Evolutionary conservation across 805 yeast species (phyloP).

Genomic region (Nakazawaea siamensis): DNA sequence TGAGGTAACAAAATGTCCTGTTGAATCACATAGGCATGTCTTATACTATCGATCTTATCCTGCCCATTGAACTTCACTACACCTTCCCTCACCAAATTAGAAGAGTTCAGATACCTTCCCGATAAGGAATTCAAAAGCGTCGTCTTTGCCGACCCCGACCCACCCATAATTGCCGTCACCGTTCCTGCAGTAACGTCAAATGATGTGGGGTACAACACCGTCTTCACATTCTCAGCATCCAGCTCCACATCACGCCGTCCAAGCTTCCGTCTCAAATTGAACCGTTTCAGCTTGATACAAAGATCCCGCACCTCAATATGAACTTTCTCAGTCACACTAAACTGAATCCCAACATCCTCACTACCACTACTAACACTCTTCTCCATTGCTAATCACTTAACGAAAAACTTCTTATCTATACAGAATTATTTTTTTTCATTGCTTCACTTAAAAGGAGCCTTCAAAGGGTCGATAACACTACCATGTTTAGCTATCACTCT

Average conservation of each 20-base stretch:
- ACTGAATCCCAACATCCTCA: constrained; percentile 3
- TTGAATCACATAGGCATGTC: constrained; percentile 65
- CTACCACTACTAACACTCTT: background rate
- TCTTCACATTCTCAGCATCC: constrained; percentile 21
- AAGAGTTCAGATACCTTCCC: constrained; percentile 28
- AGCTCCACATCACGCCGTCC: background rate
- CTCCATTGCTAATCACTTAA: background rate
- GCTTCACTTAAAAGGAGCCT: constrained; percentile 63
- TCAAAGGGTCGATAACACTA: constrained; percentile 82
- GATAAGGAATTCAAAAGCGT: constrained; percentile 65
- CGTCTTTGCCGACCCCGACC: constrained; percentile 84
- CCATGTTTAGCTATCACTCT: constrained; percentile 82
- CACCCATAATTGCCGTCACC: constrained; percentile 77
- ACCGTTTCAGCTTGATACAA: constrained; percentile 14
- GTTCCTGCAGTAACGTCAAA: constrained; percentile 53
- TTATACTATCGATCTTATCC: constrained; percentile 18
- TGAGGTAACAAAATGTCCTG: constrained; percentile 67
- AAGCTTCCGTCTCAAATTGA: background rate
- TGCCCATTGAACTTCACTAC: constrained; percentile 32
- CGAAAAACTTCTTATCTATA: background rate
- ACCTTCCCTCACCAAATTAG: constrained; percentile 29
- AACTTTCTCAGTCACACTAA: constrained; percentile 19
- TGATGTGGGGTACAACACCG: constrained; percentile 42
- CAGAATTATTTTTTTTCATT: background rate
- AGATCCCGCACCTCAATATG: constrained; percentile 18